Evolutionary conservation across 306 rosid genomes (phyloP).

Genomic region (Malus asiatica): DNA sequence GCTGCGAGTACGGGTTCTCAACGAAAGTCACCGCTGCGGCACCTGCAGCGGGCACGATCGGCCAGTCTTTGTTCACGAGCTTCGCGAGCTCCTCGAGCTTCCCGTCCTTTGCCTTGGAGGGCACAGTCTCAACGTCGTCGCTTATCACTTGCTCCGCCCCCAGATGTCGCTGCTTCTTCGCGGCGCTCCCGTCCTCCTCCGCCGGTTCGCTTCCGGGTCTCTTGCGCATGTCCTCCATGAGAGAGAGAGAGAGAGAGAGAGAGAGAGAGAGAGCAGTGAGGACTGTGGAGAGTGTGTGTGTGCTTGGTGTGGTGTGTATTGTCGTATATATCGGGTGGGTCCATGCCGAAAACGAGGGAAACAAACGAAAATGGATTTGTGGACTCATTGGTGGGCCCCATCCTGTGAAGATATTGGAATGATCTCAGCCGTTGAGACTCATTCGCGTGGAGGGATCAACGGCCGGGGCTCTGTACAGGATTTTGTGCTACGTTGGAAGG

Average conservation of each 20-base stretch:
- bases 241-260: background rate
- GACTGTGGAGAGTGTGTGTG: background rate
- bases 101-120: background rate
- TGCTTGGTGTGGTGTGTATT: background rate
- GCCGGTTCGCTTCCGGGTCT: background rate
- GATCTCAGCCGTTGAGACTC: background rate
- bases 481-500: background rate
- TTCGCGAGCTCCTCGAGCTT: background rate
- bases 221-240: constrained; percentile 10
- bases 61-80: constrained; percentile 2
- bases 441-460: background rate
- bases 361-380: background rate
- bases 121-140: constrained; percentile 1
- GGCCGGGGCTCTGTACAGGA: background rate
- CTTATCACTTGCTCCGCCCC: background rate
- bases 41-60: background rate
- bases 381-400: background rate
- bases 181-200: background rate
- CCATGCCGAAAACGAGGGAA: background rate
- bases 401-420: background rate
- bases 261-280: background rate
- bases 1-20: constrained; percentile 41
- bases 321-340: background rate
- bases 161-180: constrained; percentile 5
- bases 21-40: constrained; percentile 33